Percentiles rank a stretch among this genome's conserved stretches.
phyloP scores from a whole-genome alignment of 768 basidiomycete species.

The Mrakia frigida region DNA sequence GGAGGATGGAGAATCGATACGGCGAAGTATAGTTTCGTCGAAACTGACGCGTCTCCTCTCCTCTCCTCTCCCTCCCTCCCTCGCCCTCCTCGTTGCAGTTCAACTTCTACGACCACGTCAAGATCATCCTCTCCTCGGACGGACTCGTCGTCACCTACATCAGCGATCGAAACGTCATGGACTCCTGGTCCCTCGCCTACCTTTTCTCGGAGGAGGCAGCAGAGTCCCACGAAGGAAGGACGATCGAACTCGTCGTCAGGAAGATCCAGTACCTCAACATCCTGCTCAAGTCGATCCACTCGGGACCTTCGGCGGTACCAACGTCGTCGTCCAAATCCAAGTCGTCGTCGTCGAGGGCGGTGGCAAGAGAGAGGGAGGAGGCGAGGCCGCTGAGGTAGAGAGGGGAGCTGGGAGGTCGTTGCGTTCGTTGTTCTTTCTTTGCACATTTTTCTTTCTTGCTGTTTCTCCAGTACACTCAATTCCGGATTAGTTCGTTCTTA shows the following conservation, averaged over 20 bases:
- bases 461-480: not conserved
- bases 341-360: not conserved
- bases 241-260: conserved; percentile 17
- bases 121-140: conserved; percentile 77
- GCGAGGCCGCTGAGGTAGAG: not conserved
- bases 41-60: not conserved
- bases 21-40: too few relatives aligned
- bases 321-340: not conserved
- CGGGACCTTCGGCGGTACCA: not conserved
- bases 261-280: conserved; percentile 23
- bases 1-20: too few relatives aligned
- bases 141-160: conserved; percentile 81
- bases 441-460: not conserved
- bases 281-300: not conserved
- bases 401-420: not conserved
- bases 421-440: not conserved
- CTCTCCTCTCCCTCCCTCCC: not conserved
- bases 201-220: conserved; percentile 42
- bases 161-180: conserved; percentile 53
- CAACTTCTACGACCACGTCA: conserved; percentile 98
- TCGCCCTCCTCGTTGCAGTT: conserved; percentile 54
- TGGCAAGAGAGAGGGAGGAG: not conserved
- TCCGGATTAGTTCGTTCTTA: not conserved
- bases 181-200: conserved; percentile 60
- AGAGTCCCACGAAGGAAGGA: not conserved